Evolutionary conservation across 208 protist species (phyloP).

Genomic region (Leishmania tarentolae): DNA sequence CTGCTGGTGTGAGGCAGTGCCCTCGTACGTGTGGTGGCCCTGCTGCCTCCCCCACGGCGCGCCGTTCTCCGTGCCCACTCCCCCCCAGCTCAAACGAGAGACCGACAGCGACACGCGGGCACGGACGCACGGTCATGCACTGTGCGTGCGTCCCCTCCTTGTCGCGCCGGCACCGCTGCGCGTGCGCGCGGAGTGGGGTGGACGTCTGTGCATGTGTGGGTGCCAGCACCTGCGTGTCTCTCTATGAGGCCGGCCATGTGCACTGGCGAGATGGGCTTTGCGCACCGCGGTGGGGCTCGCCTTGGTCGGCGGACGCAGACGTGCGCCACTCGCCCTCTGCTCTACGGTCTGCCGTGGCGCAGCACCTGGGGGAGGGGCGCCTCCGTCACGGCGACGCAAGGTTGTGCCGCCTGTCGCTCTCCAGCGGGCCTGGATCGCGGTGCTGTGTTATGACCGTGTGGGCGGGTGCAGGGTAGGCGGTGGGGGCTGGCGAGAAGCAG

Average conservation of each 20-base stretch:
- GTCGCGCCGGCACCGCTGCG: not conserved
- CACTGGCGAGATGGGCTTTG: not conserved
- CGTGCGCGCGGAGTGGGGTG: not conserved
- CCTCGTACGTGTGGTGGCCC: not conserved
- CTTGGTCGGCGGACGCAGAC: not conserved
- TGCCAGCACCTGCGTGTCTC: not conserved
- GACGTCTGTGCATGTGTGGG: not conserved
- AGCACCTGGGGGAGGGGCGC: no score
- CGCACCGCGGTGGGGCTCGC: not conserved
- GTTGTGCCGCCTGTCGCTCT: no score
- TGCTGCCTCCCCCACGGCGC: not conserved
- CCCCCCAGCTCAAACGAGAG: not conserved
- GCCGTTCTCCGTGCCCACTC: not conserved
- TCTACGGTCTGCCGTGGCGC: not conserved
- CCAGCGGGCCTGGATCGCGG: no score
- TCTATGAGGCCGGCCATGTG: not conserved
- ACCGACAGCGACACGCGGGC: not conserved
- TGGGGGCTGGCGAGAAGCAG: no score
- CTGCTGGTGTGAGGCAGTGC: not conserved
- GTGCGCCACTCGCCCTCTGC: not conserved
- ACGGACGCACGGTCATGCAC: not conserved
- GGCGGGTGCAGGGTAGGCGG: no score
- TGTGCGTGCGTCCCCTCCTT: no score
- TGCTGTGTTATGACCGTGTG: no score
- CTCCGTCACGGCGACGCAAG: not conserved